Evolutionary conservation across 2,329 filamentous ascomycete genomes (phyloP).

Genomic region (Xylariaceae sp.): DNA sequence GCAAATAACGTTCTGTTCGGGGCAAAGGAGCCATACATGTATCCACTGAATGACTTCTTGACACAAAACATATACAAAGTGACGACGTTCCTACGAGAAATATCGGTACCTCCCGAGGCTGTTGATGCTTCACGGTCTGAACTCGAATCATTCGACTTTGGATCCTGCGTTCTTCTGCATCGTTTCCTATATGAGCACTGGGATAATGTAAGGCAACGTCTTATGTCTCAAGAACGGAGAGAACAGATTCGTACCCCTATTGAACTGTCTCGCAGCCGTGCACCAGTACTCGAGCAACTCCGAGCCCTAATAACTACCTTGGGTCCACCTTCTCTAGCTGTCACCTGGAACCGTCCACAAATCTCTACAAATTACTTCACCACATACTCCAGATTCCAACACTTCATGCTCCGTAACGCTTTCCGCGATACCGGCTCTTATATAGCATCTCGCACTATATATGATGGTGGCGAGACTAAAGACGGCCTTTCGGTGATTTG

Average conservation of each 20-base stretch:
- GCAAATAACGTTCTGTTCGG: conserved; percentile 77
- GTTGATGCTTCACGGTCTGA: conserved; percentile 48
- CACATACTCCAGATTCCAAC: conserved; percentile 71
- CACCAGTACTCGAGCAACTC: conserved; percentile 66
- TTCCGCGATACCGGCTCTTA: conserved; percentile 70
- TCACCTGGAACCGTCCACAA: conserved; percentile 72
- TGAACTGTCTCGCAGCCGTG: conserved; percentile 58
- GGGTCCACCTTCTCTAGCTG: conserved; percentile 70
- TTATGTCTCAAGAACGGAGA: conserved; percentile 65
- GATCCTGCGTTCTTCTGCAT: conserved; percentile 73
- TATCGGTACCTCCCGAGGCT: conserved; percentile 64
- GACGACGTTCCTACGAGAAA: conserved; percentile 70
- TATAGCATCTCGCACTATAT: conserved; percentile 68
- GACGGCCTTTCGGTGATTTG: conserved; percentile 74
- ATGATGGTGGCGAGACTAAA: conserved; percentile 75
- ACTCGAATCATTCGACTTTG: conserved; percentile 69
- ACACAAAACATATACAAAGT: conserved; percentile 72
- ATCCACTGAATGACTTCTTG: conserved; percentile 71
- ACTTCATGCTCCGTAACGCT: conserved; percentile 75
- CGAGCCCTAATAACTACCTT: conserved; percentile 69
- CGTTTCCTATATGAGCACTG: conserved; percentile 75
- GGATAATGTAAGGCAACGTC: conserved; percentile 71
- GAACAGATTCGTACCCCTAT: conserved; percentile 62
- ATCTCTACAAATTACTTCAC: conserved; percentile 69
- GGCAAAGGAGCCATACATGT: conserved; percentile 76